Conservation (phyloP, 129 eudicot species). For the Heracleum sosnowskyi region DNA sequence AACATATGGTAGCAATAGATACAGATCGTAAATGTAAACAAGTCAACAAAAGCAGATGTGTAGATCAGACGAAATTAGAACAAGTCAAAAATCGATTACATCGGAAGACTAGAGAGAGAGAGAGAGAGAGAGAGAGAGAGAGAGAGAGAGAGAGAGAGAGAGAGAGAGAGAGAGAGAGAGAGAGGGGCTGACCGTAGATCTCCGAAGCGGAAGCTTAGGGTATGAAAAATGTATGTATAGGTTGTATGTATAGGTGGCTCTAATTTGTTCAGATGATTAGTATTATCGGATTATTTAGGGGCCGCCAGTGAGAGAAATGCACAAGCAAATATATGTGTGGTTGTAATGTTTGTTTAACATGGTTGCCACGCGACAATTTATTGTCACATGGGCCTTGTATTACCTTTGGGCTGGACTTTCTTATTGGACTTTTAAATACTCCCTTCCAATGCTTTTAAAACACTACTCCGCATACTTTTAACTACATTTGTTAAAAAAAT, state of each 20-base stretch:
- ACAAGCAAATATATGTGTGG: not conserved
- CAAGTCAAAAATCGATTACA: not conserved
- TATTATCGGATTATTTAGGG: not conserved
- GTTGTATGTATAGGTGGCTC: constrained; percentile 4
- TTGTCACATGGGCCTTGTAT: not conserved
- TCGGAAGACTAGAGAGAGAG: not conserved
- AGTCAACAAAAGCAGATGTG: not conserved
- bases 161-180: not conserved
- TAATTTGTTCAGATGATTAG: not conserved
- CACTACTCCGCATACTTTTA: too few species aligned
- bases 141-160: not conserved
- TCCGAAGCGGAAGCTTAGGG: constrained; percentile 3
- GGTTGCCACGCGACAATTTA: not conserved
- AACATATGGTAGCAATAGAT: not conserved
- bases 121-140: too few species aligned
- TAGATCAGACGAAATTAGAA: not conserved
- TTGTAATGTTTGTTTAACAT: not conserved
- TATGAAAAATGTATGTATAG: not conserved
- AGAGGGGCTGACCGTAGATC: not conserved
- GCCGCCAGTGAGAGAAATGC: not conserved
- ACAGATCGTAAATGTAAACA: not conserved
- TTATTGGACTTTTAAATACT: too few species aligned
- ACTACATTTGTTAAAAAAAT: too few species aligned
- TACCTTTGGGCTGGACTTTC: not conserved
- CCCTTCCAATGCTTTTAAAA: too few species aligned